These are phyloP conservation scores for Endocalyx cinctus DNA, from an alignment of 2,329 filamentous ascomycete genomes.

Conservation along the genomic window DNA sequence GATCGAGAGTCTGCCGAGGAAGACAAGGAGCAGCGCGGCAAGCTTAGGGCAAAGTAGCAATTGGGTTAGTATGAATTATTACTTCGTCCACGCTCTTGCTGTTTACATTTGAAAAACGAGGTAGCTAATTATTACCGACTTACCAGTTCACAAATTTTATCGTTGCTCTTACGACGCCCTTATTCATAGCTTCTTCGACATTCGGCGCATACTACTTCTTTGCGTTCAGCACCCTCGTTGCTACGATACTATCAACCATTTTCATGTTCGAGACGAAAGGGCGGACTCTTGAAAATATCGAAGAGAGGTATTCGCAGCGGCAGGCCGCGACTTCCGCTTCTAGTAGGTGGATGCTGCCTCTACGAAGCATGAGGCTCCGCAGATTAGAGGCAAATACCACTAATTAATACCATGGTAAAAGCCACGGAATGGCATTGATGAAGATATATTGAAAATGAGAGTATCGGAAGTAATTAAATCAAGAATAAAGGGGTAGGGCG, in stretches of 20 bases:
- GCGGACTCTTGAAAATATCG: slow-evolving; percentile 36
- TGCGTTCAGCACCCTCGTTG: slow-evolving; percentile 33
- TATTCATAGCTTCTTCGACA: slow-evolving; percentile 33
- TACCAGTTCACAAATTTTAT: slow-evolving; percentile 40
- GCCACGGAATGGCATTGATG: no score
- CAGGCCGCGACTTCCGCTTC: slow-evolving; percentile 7
- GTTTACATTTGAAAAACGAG: no score
- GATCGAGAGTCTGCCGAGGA: slow-evolving; percentile 51
- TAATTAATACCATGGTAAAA: no score
- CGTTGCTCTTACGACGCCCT: slow-evolving; percentile 39
- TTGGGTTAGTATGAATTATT: slow-evolving; percentile 31
- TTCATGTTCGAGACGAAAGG: slow-evolving; percentile 41
- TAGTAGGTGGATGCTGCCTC: slow-evolving; percentile 6
- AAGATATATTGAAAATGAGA: no score
- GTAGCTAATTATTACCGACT: no score
- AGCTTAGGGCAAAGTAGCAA: slow-evolving; percentile 49
- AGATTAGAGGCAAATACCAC: slow-evolving; percentile 7
- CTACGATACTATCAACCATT: slow-evolving; percentile 29
- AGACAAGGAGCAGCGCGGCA: slow-evolving; percentile 49
- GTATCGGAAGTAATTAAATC: no score
- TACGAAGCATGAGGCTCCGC: slow-evolving; percentile 4
- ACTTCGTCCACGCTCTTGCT: no score
- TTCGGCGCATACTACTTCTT: slow-evolving; percentile 43
- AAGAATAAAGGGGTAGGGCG: no score
- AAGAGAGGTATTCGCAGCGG: slow-evolving; percentile 16